Evolutionary conservation across 371 early-diverging fungal species (phyloP), one percentile per base, ranked within the genome.

Genomic region (Mucor lusitanicus): DNA sequence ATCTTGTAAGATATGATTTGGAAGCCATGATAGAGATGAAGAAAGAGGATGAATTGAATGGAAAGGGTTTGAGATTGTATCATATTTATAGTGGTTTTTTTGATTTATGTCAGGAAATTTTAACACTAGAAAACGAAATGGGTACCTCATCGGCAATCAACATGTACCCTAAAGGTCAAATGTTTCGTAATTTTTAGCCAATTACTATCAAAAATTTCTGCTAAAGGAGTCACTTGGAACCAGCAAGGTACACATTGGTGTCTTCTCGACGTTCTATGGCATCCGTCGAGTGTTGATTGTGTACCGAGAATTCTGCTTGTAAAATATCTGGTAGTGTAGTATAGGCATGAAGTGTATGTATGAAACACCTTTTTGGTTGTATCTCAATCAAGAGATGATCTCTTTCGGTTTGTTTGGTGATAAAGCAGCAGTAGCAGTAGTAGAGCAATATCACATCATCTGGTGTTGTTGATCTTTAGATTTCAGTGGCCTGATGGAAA

Each of bases 191-290:
- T 35, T 37, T 39, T 15, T 27, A 64, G 39, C 71, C 71, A 71
- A 71, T 71, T 6, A 63, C 6, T 54, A 9, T 1, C 23, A 66
- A 67, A 71, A 71, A 71, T 71, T 71, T 71, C 60, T 67, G 61
- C 28, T 19, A 39, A 48, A 42, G 23, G 33, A 53, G 53, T 53
- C 60, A 64, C 33, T 37, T 19, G 7, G 56, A 61, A 67, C 67
- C 28, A 13, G 4, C 0, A 61, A 61, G 67, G 62, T 67, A 60
- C 64, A 28, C 64, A 35, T 39, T 50, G 37, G n/a, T 35, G 32
- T 19, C 2, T 57, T 57, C 50, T 63, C 23, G 23, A 60, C 53
- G 19, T 62, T 62, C 62, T 15, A 62, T 25, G 44, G 19, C 15
- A 13, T 42, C 19, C 19, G 6, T 19, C 13, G 6, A 30, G 17